Percentiles rank a stretch among this genome's conserved stretches.
Conservation (phyloP, 352 stramenopile species). For the Phytophthora lateralis region DNA sequence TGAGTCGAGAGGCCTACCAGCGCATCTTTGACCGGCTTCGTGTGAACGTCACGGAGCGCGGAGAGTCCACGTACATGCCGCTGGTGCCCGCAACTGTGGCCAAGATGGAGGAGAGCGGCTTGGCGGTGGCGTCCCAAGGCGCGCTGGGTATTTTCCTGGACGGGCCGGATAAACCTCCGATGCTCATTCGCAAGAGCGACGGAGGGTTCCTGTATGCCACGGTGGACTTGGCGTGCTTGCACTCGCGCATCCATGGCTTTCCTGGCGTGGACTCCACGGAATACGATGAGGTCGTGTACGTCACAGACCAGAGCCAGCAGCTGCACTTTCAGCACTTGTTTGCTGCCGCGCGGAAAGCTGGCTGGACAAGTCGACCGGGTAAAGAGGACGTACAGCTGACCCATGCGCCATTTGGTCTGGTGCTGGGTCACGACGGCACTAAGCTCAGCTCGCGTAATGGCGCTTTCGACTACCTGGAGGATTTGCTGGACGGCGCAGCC, state of each 20-base stretch:
- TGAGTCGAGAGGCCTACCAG: constrained; percentile 72
- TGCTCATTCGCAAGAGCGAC: constrained; percentile 86
- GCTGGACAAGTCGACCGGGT: constrained; percentile 43
- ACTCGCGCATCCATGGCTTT: constrained; percentile 78
- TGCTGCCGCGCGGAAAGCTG: constrained; percentile 53
- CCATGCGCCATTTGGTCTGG: constrained; percentile 79
- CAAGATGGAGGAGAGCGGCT: constrained; percentile 45
- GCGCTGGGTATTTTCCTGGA: constrained; percentile 81
- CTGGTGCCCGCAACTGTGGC: constrained; percentile 56
- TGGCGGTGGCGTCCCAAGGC: constrained; percentile 63
- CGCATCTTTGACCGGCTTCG: constrained; percentile 69
- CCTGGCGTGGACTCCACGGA: constrained; percentile 60
- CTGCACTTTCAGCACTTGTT: constrained; percentile 86
- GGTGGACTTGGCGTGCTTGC: constrained; percentile 71
- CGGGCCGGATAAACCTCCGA: constrained; percentile 67
- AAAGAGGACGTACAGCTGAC: constrained; percentile 57
- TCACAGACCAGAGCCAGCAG: constrained; percentile 83
- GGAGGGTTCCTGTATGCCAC: constrained; percentile 83
- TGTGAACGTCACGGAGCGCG: constrained; percentile 68
- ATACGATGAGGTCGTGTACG: constrained; percentile 85
- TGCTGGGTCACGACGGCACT: constrained; percentile 76
- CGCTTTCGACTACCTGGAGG: constrained; percentile 78
- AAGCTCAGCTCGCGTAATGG: constrained; percentile 87
- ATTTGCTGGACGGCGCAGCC: constrained; percentile 69
- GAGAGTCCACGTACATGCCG: constrained; percentile 80